These are phyloP conservation scores for Harringtonia aguacate DNA, from an alignment of 2,329 filamentous ascomycete species.

Conservation along the genomic window DNA sequence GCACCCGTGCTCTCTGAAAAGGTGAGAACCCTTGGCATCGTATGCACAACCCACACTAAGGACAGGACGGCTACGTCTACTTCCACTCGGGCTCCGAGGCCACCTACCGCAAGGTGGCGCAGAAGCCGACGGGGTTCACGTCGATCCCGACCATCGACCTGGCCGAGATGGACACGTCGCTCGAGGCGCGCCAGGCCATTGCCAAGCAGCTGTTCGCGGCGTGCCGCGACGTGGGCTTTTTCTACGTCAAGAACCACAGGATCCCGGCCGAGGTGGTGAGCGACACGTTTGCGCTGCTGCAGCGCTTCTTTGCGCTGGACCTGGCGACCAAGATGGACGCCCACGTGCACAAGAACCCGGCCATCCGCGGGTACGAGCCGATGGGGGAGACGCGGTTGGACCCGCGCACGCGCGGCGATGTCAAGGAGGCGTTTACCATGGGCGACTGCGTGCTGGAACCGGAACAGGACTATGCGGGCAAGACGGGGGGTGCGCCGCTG, in stretches of 20 bases:
- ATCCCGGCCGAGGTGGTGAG: conserved; percentile 7
- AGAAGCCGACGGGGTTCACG: not conserved
- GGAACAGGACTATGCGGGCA: conserved; percentile 20
- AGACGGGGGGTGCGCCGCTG: conserved; percentile 2
- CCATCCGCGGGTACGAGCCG: conserved; percentile 23
- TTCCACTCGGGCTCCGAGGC: conserved; percentile 1
- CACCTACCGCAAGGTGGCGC: not conserved
- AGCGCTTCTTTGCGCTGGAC: conserved; percentile 10
- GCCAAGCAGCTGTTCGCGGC: conserved; percentile 4
- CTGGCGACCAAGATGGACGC: conserved; percentile 14
- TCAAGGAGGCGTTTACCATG: conserved; percentile 19
- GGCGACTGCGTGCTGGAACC: conserved; percentile 25
- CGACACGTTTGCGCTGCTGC: conserved; percentile 3
- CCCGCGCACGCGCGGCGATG: conserved; percentile 16
- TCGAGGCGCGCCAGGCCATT: not conserved
- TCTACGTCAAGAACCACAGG: conserved; percentile 21
- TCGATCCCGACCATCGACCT: conserved; percentile 7
- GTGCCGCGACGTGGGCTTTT: conserved; percentile 18
- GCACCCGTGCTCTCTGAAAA: not conserved
- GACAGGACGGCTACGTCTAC: not conserved
- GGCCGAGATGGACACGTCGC: not conserved
- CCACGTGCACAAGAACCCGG: conserved; percentile 24
- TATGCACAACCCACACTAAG: not conserved
- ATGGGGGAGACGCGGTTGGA: conserved; percentile 22
- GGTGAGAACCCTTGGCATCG: not conserved